Conservation (phyloP, 192 early-diverging fungal genomes). For the Backusella australiensis region DNA sequence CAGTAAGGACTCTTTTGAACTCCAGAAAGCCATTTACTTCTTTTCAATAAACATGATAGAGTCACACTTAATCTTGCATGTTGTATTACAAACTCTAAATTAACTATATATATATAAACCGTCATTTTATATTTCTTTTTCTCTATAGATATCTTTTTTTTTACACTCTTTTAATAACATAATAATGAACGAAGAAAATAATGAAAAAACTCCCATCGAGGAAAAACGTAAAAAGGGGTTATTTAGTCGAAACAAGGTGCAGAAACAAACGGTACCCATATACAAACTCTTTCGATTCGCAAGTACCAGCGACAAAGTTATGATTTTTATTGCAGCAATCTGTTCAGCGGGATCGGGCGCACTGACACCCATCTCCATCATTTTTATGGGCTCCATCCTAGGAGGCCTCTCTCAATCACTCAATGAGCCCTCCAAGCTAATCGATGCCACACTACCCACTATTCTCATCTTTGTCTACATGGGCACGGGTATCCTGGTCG, state of each 20-base stretch:
- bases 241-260: conserved; percentile 25
- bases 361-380: conserved; percentile 26
- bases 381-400: conserved; percentile 34
- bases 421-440: conserved; percentile 16
- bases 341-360: conserved; percentile 22
- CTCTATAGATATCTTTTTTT: neutral
- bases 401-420: neutral
- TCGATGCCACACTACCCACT: conserved; percentile 14
- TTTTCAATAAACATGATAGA: too few species aligned
- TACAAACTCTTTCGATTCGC: conserved; percentile 68
- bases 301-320: conserved; percentile 8
- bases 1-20: neutral
- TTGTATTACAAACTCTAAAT: neutral
- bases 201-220: neutral
- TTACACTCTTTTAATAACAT: neutral
- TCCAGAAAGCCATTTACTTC: neutral
- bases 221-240: neutral
- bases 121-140: neutral
- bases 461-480: conserved; percentile 56
- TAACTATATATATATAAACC: neutral
- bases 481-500: conserved; percentile 51
- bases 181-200: neutral
- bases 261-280: conserved; percentile 50
- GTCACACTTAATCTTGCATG: too few species aligned
- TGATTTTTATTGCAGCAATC: conserved; percentile 17